phyloP scores from a whole-genome alignment of 2,329 filamentous ascomycete genomes.

The Cladosporium colombiae region DNA sequence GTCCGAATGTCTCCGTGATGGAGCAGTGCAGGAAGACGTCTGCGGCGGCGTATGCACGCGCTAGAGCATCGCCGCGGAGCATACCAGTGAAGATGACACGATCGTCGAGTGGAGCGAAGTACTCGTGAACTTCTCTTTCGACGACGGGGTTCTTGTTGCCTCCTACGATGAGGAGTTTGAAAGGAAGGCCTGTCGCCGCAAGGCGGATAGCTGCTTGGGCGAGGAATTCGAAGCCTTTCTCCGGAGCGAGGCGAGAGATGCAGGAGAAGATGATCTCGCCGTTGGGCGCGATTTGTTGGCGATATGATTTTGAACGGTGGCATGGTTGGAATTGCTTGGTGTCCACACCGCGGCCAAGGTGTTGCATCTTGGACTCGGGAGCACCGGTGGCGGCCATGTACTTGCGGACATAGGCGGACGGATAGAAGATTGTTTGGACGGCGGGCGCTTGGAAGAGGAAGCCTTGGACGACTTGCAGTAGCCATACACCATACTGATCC shows the following conservation, averaged over 20 bases:
- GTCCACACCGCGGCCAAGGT: constrained; percentile 66
- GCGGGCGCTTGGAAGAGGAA: constrained; percentile 64
- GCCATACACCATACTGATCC: constrained; percentile 61
- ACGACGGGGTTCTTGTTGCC: constrained; percentile 66
- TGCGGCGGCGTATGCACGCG: constrained; percentile 66
- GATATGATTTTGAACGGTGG: constrained; percentile 54
- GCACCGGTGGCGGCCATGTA: constrained; percentile 63
- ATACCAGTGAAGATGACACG: constrained; percentile 69
- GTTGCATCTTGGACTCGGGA: constrained; percentile 57
- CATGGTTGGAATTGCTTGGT: constrained; percentile 61
- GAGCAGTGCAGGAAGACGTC: constrained; percentile 73
- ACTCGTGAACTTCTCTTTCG: constrained; percentile 60
- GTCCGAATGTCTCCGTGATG: constrained; percentile 70
- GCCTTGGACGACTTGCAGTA: constrained; percentile 64
- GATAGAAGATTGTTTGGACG: constrained; percentile 69
- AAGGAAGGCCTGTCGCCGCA: constrained; percentile 57
- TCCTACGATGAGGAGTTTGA: constrained; percentile 67
- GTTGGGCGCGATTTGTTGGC: constrained; percentile 58
- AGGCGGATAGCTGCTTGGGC: constrained; percentile 57
- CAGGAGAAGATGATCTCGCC: constrained; percentile 66
- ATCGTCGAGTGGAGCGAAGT: constrained; percentile 58
- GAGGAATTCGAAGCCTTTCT: constrained; percentile 71
- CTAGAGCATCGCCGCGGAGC: constrained; percentile 60
- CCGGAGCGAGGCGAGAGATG: constrained; percentile 66
- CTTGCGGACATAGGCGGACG: constrained; percentile 61